A percentile compares a stretch with the other conserved stretches of the same genome.
Conservation (phyloP, 345 rosid genomes). For the Theobroma cacao region DNA sequence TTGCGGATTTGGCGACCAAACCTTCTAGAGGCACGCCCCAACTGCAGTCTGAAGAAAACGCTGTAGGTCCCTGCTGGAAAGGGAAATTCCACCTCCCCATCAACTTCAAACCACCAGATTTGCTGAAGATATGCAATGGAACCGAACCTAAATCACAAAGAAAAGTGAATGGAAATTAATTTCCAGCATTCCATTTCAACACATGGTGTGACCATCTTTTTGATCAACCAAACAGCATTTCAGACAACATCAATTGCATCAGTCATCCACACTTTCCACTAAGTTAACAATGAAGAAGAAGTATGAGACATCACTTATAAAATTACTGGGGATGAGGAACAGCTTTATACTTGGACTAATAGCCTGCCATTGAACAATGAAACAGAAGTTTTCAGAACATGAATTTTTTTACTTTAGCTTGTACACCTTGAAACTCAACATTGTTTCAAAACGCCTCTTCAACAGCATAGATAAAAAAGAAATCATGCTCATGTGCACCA, state of each 20-base stretch:
- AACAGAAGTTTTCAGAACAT: no score
- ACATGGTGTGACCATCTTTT: not conserved
- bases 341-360: not conserved
- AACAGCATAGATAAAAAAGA: no score
- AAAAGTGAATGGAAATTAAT: conserved; percentile 19
- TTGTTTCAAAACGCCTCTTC: not conserved
- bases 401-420: no score
- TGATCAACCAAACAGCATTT: not conserved
- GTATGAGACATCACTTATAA: not conserved
- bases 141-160: conserved; percentile 44
- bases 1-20: conserved; percentile 76
- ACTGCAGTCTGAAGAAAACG: conserved; percentile 76
- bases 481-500: no score
- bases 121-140: conserved; percentile 90
- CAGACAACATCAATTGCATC: not conserved
- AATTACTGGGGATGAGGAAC: not conserved
- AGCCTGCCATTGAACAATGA: no score
- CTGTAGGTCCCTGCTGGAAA: conserved; percentile 85
- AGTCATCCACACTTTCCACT: not conserved
- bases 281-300: not conserved
- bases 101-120: conserved; percentile 96
- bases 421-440: no score
- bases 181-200: not conserved
- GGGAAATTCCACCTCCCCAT: conserved; percentile 86
- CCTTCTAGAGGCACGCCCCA: conserved; percentile 59